Conservation (phyloP, 768 basidiomycete species). For the Boletellus sp. region DNA sequence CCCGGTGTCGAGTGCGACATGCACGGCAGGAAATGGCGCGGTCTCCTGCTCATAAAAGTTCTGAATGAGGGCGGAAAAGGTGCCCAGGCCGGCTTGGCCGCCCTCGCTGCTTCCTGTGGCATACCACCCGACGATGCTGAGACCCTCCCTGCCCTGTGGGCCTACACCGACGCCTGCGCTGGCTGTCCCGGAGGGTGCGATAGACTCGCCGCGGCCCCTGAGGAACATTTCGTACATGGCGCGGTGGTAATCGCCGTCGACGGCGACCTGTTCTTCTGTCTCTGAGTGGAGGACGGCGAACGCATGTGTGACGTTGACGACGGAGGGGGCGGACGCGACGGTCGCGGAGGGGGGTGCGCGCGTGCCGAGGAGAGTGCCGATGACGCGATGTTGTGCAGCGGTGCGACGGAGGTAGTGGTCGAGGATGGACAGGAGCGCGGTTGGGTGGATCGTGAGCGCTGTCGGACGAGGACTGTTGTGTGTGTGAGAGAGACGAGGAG, state of each 20-base stretch:
- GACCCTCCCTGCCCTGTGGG: slow-evolving; percentile 48
- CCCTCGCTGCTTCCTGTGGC: slow-evolving; percentile 61
- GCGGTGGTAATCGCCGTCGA: slow-evolving; percentile 95
- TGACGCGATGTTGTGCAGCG: slow-evolving; percentile 80
- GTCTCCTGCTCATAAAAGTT: slow-evolving; percentile 96
- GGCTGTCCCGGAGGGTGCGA: slow-evolving; percentile 10
- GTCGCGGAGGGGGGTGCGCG: slow-evolving; percentile 47
- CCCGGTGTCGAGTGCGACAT: slow-evolving; percentile 87
- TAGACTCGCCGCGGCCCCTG: slow-evolving; percentile 52
- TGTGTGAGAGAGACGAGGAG: not conserved
- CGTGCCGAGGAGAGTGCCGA: slow-evolving; percentile 89
- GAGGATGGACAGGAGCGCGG: slow-evolving; percentile 90
- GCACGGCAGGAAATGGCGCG: slow-evolving; percentile 81
- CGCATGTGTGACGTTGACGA: slow-evolving; percentile 72
- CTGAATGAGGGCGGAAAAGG: slow-evolving; percentile 95
- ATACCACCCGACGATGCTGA: slow-evolving; percentile 94
- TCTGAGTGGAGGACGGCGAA: slow-evolving; percentile 94
- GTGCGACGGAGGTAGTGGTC: slow-evolving; percentile 93
- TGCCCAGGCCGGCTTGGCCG: slow-evolving; percentile 59
- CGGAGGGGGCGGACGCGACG: not conserved
- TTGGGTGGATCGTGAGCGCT: slow-evolving; percentile 81
- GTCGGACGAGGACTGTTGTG: slow-evolving; percentile 60
- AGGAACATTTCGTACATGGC: slow-evolving; percentile 87
- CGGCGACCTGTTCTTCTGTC: slow-evolving; percentile 87
- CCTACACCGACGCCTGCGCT: slow-evolving; percentile 20